Evolutionary conservation across 495 filamentous ascomycete genomes (phyloP).

Genomic region (Aspergillus funiculosus): DNA sequence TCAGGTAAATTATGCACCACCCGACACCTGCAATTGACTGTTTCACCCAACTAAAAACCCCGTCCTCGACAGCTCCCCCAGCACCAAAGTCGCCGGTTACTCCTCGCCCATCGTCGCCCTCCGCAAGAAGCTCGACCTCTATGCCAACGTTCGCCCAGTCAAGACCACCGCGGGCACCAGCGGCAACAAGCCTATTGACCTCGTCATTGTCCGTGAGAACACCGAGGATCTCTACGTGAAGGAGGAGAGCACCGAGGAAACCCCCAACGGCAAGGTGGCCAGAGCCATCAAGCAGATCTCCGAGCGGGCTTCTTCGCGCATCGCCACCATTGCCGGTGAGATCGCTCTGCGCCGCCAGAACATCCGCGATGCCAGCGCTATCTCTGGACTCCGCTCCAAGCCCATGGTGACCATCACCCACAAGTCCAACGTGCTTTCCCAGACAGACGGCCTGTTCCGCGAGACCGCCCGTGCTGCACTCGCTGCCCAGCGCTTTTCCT

Average conservation of each 20-base stretch:
- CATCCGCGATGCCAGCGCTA: slow-evolving; percentile 53
- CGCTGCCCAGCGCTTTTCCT: slow-evolving; percentile 51
- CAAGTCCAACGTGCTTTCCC: slow-evolving; percentile 94
- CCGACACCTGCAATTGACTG: not conserved
- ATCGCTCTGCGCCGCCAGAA: slow-evolving; percentile 83
- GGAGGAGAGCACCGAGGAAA: slow-evolving; percentile 78
- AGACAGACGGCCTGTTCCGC: slow-evolving; percentile 95
- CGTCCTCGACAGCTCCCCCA: slow-evolving; percentile 57
- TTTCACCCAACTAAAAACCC: no score
- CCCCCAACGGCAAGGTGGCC: slow-evolving; percentile 72
- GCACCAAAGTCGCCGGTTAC: slow-evolving; percentile 84
- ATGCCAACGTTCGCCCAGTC: slow-evolving; percentile 95
- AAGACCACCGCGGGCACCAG: slow-evolving; percentile 61
- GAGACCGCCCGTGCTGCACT: slow-evolving; percentile 68
- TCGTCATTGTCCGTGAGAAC: slow-evolving; percentile 98
- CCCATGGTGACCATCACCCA: slow-evolving; percentile 94
- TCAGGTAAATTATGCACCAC: slow-evolving; percentile 48
- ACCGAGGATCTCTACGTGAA: slow-evolving; percentile 99
- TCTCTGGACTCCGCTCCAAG: slow-evolving; percentile 51
- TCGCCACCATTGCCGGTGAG: slow-evolving; percentile 88
- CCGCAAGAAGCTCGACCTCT: slow-evolving; percentile 89
- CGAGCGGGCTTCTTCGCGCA: slow-evolving; percentile 71
- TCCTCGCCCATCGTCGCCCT: slow-evolving; percentile 95
- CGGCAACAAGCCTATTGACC: slow-evolving; percentile 67
- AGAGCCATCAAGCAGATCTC: slow-evolving; percentile 98